Evolutionary conservation across 2,329 filamentous ascomycete species (phyloP), one percentile per base, ranked within the genome.

Genomic region (Xylariaceae sp.): DNA sequence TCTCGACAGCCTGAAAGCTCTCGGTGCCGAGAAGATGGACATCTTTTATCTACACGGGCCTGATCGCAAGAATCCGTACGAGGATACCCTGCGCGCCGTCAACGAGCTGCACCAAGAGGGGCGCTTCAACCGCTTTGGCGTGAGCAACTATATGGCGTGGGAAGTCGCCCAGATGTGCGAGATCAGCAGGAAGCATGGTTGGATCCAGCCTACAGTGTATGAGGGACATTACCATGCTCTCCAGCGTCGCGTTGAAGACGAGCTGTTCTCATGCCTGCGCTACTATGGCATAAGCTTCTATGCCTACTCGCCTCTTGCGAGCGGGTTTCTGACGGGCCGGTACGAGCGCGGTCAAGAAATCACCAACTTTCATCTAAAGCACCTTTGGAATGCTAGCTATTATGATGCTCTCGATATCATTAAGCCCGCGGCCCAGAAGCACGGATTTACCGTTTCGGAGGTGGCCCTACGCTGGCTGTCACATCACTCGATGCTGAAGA

Each of bases 151-250:
- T 52, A 63, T 61, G 0, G 66, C 67, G 0, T 62, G 63, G 5
- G 70, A 77, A 47, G 72, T 78, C 1, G 63, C 70, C 36, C 46
- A 66, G 37, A 63, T 76, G 5, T 47, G 71, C 25, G 57, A 64
- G 14, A 66, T 75, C 12, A 75, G 72, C 50, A 63, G 70, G 25
- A 49, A 66, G 14, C 57, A 67, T 5, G 65, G 65, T 1, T 74
- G 57, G 29, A 61, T 71, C 14, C 64, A 64, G 42, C 74, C 74
- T 0, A 63, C 59, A 2, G 68, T 73, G 2, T 76, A 74, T 48
- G 68, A 77, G 52, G 72, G 74, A 1, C 62, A 69, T 10, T 76
- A 77, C 55, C 74, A 75, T 44, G 60, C 67, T 8, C 55, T 77
- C 7, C 64, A 64, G 3, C 64, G 74, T 36, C 57, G 63, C 3